Conservation (phyloP, 768 basidiomycete species). For the Hygrophoropsis aurantiaca region DNA sequence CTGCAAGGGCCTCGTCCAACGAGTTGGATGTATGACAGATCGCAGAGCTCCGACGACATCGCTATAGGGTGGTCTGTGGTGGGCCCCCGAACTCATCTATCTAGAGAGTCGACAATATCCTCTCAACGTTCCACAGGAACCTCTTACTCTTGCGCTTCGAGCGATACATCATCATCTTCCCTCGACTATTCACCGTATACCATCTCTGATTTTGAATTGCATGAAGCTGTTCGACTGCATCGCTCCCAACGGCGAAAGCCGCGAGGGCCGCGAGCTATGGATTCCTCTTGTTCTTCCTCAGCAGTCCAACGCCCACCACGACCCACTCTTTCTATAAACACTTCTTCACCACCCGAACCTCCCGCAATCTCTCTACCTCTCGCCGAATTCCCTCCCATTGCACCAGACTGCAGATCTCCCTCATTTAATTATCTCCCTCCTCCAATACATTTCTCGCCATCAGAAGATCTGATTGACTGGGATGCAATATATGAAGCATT, state of each 20-base stretch:
- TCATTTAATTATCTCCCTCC: conserved; percentile 4
- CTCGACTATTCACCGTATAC: conserved; percentile 1
- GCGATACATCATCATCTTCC: conserved; percentile 8
- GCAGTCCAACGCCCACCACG: conserved; percentile 5
- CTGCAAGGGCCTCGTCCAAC: conserved; percentile 30
- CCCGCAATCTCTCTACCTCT: conserved; percentile 5
- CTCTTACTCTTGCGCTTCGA: conserved; percentile 8
- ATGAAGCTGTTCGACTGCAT: not conserved
- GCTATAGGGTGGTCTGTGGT: conserved; percentile 14
- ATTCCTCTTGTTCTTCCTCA: conserved; percentile 6
- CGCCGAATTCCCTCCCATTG: conserved; percentile 3
- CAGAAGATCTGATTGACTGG: conserved; percentile 26
- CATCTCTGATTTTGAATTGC: conserved; percentile 5
- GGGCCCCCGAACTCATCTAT: conserved; percentile 6
- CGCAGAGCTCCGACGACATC: not conserved
- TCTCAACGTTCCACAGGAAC: conserved; percentile 16
- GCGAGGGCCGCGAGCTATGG: conserved; percentile 19
- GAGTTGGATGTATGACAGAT: conserved; percentile 15
- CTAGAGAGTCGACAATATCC: conserved; percentile 13
- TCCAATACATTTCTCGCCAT: conserved; percentile 8
- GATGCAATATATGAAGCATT: conserved; percentile 30
- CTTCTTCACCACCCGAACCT: conserved; percentile 4
- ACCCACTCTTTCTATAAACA: conserved; percentile 17
- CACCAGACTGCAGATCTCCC: not conserved
- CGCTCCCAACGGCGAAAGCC: conserved; percentile 20